Evolutionary conservation across 2,329 filamentous ascomycete genomes (phyloP).

Genomic region (Fusarium mexicanum): DNA sequence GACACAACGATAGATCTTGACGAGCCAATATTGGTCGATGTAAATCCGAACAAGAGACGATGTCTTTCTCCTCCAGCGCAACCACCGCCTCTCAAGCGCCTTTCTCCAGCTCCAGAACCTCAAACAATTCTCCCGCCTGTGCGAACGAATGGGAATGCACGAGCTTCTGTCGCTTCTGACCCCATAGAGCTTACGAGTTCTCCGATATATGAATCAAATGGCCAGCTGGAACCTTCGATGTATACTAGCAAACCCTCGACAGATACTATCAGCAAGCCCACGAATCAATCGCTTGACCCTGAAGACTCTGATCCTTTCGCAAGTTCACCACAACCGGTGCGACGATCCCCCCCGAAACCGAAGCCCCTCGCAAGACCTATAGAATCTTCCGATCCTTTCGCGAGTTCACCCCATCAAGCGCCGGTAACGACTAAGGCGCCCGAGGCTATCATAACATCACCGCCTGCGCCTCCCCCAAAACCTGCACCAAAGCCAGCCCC

Average conservation of each 20-base stretch:
- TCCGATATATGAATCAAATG: slow-evolving; percentile 25
- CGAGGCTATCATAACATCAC: slow-evolving; percentile 8
- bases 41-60: slow-evolving; percentile 45
- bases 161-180: slow-evolving; percentile 22
- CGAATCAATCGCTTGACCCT: not conserved
- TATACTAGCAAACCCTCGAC: not conserved
- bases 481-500: not conserved
- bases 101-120: slow-evolving; percentile 8
- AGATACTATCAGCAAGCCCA: not conserved
- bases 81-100: slow-evolving; percentile 27
- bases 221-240: not conserved
- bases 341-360: not conserved
- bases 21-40: slow-evolving; percentile 35
- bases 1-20: slow-evolving; percentile 53
- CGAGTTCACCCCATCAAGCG: slow-evolving; percentile 15
- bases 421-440: not conserved
- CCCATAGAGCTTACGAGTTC: slow-evolving; percentile 53
- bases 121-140: slow-evolving; percentile 12
- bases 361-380: slow-evolving; percentile 1
- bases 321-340: slow-evolving; percentile 44
- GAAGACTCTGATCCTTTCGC: slow-evolving; percentile 48
- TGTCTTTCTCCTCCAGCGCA: slow-evolving; percentile 35
- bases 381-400: slow-evolving; percentile 37
- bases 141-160: not conserved
- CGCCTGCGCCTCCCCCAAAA: not conserved